Conservation (phyloP, 169 alveolate species). For the Eimeria nieschulzi region DNA sequence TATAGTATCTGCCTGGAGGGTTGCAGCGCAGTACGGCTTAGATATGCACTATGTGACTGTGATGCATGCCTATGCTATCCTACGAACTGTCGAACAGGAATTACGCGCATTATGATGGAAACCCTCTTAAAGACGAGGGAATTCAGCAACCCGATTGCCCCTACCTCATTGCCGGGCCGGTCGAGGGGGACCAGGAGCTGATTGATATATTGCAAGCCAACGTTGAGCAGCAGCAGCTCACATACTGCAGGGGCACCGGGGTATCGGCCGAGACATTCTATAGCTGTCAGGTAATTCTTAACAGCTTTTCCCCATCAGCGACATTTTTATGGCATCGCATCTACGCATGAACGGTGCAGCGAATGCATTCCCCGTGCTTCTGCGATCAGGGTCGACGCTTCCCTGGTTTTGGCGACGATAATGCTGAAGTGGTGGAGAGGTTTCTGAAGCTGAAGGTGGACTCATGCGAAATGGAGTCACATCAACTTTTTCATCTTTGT, state of each 20-base stretch:
- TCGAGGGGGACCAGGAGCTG: slow-evolving; percentile 17
- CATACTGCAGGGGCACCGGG: not conserved
- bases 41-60: not conserved
- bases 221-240: not conserved
- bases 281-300: slow-evolving; percentile 6
- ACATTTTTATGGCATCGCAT: too few relatives aligned
- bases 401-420: slow-evolving; percentile 31
- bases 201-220: not conserved
- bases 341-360: too few relatives aligned
- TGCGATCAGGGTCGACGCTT: slow-evolving; percentile 55
- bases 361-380: not conserved
- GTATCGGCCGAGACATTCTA: slow-evolving; percentile 22
- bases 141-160: not conserved
- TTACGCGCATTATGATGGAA: slow-evolving; percentile 11
- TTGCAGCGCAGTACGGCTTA: not conserved
- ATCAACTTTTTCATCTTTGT: slow-evolving; percentile 45
- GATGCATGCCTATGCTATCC: not conserved
- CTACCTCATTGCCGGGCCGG: slow-evolving; percentile 21
- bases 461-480: slow-evolving; percentile 75
- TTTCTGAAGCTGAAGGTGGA: slow-evolving; percentile 15
- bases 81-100: slow-evolving; percentile 3
- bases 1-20: not conserved
- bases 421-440: slow-evolving; percentile 20
- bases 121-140: not conserved
- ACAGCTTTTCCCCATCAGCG: too few relatives aligned